Evolutionary conservation across 2,329 filamentous ascomycete genomes (phyloP), one percentile per base, ranked within the genome.

Genomic region (Arthrobotrys sphaeroides): DNA sequence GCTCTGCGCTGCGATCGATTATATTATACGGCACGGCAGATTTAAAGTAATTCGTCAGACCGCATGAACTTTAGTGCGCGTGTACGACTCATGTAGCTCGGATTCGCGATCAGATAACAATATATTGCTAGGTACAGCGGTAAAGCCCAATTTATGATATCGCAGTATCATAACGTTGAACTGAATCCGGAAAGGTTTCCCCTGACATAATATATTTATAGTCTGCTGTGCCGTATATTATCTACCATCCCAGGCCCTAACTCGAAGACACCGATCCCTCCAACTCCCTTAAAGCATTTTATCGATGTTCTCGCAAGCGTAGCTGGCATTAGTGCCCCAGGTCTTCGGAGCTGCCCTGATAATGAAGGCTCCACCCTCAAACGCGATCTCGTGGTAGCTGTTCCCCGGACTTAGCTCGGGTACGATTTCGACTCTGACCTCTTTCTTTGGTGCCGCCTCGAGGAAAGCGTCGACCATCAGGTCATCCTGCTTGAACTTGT

Each of bases 401-500:
- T 53, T 66, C 9, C 38, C 22, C 18, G 68, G 47, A n/a, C 33
- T 60, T n/a, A 42, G 36, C 38, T 49, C 55, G 12, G 64, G 38
- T 7, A 75, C 55, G 42, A 75, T 57, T 28, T 68, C 57, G 49
- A 75, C 49, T 18, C 33, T 45, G 20, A 75, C 28, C 36, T 75
- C 72, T 22, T 75, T 75, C 28, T 38, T 59, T 12, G 36, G 7
- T 22, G 64, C 67, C 7, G 36, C 5, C 18, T 75, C 72, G n/a
- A 65, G 12, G 57, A 75, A 75, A 5, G 43, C 38, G 31, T 75
- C 72, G 10, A 75, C 64, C 55, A 75, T 60, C 57, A 75, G 12
- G 18, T 69, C 72, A 22, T 75, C 72, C 33, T 69, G 57, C 59
- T 75, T 75, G 57, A 69, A 75, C 33, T 64, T 51, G 20, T 75